phyloP scores from a whole-genome alignment of 1,284 basidiomycete genomes.

The Sporisorium graminicola region DNA sequence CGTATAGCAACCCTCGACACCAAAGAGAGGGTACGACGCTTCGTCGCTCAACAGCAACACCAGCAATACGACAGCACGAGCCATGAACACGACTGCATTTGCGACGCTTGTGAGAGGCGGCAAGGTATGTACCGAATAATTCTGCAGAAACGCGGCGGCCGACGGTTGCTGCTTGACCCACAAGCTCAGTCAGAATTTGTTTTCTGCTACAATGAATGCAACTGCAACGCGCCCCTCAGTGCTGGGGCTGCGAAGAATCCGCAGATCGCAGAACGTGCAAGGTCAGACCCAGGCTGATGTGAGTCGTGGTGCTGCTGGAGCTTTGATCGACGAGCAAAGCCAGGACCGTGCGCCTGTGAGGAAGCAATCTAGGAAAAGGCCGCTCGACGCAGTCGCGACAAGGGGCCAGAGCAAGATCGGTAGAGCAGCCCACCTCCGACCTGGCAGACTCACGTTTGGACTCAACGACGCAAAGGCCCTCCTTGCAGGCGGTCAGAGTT shows the following conservation, averaged over 20 bases:
- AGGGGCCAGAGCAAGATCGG: conserved; percentile 29
- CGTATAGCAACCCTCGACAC: conserved; percentile 5
- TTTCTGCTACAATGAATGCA: no score
- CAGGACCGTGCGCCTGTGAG: not conserved
- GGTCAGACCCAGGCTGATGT: not conserved
- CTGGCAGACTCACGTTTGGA: conserved; percentile 26
- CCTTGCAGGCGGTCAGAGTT: not conserved
- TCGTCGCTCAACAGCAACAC: not conserved
- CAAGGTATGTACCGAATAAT: conserved; percentile 27
- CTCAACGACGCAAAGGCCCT: not conserved
- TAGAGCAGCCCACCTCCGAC: conserved; percentile 17
- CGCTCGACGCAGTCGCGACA: conserved; percentile 16
- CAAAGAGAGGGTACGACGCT: conserved; percentile 10
- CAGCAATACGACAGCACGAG: not conserved
- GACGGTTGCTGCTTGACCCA: no score
- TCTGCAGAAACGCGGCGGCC: no score
- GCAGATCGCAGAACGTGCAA: not conserved
- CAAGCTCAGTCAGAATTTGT: no score
- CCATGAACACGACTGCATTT: conserved; percentile 19
- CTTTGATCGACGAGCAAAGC: not conserved
- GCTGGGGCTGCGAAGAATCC: conserved; percentile 14
- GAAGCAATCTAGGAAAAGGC: not conserved
- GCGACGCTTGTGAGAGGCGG: conserved; percentile 16
- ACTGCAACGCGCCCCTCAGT: conserved; percentile 6
- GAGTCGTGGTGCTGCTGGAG: no score